A percentile compares a stretch with the other conserved stretches of the same genome.
These are phyloP conservation scores for Arctostaphylos glauca DNA, from an alignment of 148 eudicot genomes.

Conservation along the genomic window DNA sequence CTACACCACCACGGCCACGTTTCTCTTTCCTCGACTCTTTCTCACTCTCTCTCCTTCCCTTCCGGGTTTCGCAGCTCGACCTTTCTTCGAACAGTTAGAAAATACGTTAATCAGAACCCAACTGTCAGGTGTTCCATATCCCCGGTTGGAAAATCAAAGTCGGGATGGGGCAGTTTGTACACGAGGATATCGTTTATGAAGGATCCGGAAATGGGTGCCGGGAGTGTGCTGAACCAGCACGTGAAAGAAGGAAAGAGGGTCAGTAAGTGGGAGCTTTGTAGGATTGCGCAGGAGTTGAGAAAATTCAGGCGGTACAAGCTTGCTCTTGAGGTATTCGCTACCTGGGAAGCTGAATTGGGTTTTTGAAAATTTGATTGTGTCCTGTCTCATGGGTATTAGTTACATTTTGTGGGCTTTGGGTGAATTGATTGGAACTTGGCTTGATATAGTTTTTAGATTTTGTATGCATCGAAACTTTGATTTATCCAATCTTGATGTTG, in stretches of 20 bases:
- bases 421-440: too few relatives aligned
- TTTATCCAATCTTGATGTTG: background rate
- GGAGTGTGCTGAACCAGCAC: conserved; percentile 48
- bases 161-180: conserved; percentile 53
- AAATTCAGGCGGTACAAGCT: conserved; percentile 48
- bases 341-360: background rate
- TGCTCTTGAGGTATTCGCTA: conserved; percentile 69
- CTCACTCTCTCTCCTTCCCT: conserved; percentile 35
- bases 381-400: background rate
- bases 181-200: conserved; percentile 47
- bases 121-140: conserved; percentile 34
- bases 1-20: conserved; percentile 11
- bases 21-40: conserved; percentile 19
- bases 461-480: background rate
- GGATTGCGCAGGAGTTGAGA: conserved; percentile 64
- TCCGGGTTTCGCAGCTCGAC: conserved; percentile 40
- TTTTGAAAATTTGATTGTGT: background rate
- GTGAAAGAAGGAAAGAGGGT: conserved; percentile 61
- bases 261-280: conserved; percentile 75
- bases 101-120: conserved; percentile 9
- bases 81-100: conserved; percentile 17
- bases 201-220: conserved; percentile 44
- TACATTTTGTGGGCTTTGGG: too few relatives aligned
- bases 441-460: background rate
- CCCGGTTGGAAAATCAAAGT: conserved; percentile 22